Percentiles rank a stretch among this genome's conserved stretches.
Conservation (phyloP, 1,139 yeast species). For the Nakaseomyces bracarensis region DNA sequence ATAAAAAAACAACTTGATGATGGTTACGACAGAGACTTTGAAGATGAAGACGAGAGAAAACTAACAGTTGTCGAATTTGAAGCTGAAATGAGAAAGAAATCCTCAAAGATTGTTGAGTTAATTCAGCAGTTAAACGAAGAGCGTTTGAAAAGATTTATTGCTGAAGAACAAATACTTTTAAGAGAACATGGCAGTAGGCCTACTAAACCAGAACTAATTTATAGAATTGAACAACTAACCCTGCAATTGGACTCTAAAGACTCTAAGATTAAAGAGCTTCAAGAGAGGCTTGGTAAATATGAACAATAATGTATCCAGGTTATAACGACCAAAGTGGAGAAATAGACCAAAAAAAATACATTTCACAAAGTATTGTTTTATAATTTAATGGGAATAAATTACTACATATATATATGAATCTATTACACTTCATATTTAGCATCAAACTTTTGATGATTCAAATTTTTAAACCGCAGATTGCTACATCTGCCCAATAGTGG, state of each 20-base stretch:
- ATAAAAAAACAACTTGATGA: slow-evolving; percentile 9
- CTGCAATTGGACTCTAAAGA: slow-evolving; percentile 42
- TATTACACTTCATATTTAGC: too few species aligned
- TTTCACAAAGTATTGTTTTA: too few species aligned
- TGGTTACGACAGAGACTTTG: slow-evolving; percentile 8
- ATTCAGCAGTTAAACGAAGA: slow-evolving; percentile 56
- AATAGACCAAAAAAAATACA: too few species aligned
- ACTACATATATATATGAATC: too few species aligned
- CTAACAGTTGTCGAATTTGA: slow-evolving; percentile 22
- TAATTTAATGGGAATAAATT: too few species aligned
- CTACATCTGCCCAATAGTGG: too few species aligned
- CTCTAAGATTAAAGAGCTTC: slow-evolving; percentile 30
- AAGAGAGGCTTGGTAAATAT: slow-evolving; percentile 2
- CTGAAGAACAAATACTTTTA: slow-evolving; percentile 59
- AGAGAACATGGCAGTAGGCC: slow-evolving; percentile 48
- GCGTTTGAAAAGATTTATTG: slow-evolving; percentile 53
- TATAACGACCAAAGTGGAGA: too few species aligned
- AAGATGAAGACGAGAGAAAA: slow-evolving; percentile 2
- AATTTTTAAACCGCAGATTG: too few species aligned
- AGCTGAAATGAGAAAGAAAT: slow-evolving; percentile 38
- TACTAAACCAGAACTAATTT: slow-evolving; percentile 47
- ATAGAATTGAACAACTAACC: slow-evolving; percentile 48
- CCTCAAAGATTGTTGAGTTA: slow-evolving; percentile 42
- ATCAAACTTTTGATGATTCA: too few species aligned
- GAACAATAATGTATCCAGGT: background rate